Percentiles rank a stretch among this genome's conserved stretches.
These are phyloP conservation scores for Sarocladium kiliense DNA, from an alignment of 2,329 filamentous ascomycete species.

Conservation along the genomic window DNA sequence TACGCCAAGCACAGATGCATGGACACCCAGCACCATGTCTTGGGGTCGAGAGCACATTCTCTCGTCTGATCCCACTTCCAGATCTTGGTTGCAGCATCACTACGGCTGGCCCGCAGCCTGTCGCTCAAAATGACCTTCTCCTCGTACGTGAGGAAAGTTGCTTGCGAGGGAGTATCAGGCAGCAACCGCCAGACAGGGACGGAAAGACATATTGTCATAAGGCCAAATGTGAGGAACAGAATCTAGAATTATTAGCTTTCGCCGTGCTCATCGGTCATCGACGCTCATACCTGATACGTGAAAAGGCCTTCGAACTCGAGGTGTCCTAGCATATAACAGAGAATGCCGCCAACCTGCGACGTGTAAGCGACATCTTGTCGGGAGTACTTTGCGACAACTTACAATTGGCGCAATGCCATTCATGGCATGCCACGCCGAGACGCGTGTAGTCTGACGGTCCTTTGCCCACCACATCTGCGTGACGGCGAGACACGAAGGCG, in stretches of 20 bases:
- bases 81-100: constrained; percentile 45
- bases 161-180: constrained; percentile 45
- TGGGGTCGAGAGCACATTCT: constrained; percentile 51
- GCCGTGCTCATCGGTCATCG: not conserved
- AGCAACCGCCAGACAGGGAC: constrained; percentile 40
- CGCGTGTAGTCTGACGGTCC: constrained; percentile 46
- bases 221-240: constrained; percentile 50
- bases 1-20: constrained; percentile 45
- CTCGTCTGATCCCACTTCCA: constrained; percentile 46
- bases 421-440: constrained; percentile 56
- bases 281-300: constrained; percentile 40
- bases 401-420: constrained; percentile 54
- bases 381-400: constrained; percentile 10
- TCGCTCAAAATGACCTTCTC: constrained; percentile 51
- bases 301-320: constrained; percentile 33
- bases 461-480: constrained; percentile 58
- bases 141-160: constrained; percentile 43
- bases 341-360: constrained; percentile 42
- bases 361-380: constrained; percentile 10
- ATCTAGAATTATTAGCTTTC: constrained; percentile 25
- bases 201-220: constrained; percentile 43
- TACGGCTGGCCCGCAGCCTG: constrained; percentile 48
- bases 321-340: constrained; percentile 54
- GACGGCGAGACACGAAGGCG: constrained; percentile 50
- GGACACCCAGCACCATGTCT: constrained; percentile 56